Evolutionary conservation across 352 stramenopile genomes (phyloP).

Genomic region (Phytophthora fragariaefolia): DNA sequence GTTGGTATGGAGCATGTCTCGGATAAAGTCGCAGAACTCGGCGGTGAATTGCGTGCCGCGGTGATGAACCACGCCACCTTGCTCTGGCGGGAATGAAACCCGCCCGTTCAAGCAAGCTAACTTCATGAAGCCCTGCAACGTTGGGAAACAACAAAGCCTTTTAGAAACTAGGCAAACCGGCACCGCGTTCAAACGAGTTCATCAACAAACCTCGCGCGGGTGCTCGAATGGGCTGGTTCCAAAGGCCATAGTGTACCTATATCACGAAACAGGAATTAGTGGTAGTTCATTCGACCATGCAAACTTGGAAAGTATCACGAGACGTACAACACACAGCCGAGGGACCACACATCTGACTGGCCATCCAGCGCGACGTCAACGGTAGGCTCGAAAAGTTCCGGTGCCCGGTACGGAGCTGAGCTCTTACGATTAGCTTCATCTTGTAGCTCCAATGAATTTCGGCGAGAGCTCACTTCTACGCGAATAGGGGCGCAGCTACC

Average conservation of each 20-base stretch:
- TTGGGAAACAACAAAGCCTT: constrained; percentile 7
- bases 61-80: constrained; percentile 70
- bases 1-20: constrained; percentile 87
- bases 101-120: constrained; percentile 80
- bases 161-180: not conserved
- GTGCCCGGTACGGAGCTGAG: constrained; percentile 82
- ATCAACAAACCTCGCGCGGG: constrained; percentile 55
- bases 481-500: constrained; percentile 77
- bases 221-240: constrained; percentile 84
- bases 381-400: constrained; percentile 83
- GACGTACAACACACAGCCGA: constrained; percentile 82
- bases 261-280: constrained; percentile 2
- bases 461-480: constrained; percentile 69
- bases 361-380: constrained; percentile 73
- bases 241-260: constrained; percentile 87
- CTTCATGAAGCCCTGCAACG: constrained; percentile 82
- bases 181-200: not conserved
- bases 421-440: constrained; percentile 86
- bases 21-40: constrained; percentile 90
- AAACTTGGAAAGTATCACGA: not conserved
- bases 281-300: not conserved
- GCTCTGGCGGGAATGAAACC: constrained; percentile 76
- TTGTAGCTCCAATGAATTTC: constrained; percentile 79
- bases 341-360: constrained; percentile 86
- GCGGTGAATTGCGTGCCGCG: constrained; percentile 70